Percentiles rank a stretch among this genome's conserved stretches.
These are phyloP conservation scores for Suillus occidentalis DNA, from an alignment of 768 basidiomycete genomes.

Conservation along the genomic window DNA sequence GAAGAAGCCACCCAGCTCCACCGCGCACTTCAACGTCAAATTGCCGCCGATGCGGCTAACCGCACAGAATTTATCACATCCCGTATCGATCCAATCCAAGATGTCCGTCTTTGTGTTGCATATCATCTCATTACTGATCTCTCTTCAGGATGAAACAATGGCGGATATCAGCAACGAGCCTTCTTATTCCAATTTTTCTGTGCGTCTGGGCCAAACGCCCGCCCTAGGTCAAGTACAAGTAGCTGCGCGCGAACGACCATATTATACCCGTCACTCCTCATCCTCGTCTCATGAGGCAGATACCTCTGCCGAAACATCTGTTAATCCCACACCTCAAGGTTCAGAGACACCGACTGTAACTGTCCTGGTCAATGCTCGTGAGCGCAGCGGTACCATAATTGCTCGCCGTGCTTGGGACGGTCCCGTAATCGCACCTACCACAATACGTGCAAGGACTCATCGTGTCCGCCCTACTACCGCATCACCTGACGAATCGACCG, in stretches of 20 bases:
- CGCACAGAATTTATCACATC: conserved; percentile 12
- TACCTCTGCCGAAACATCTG: conserved; percentile 61
- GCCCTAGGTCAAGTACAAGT: conserved; percentile 19
- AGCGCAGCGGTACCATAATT: conserved; percentile 75
- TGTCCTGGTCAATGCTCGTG: conserved; percentile 59
- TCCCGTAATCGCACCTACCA: conserved; percentile 18
- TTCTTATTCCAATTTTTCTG: conserved; percentile 20
- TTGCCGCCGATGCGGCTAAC: conserved; percentile 34
- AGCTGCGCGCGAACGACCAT: conserved; percentile 20
- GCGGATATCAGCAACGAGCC: conserved; percentile 22
- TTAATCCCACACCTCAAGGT: conserved; percentile 57
- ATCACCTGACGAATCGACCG: conserved; percentile 45
- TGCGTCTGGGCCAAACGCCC: conserved; percentile 22
- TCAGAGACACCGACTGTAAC: conserved; percentile 60
- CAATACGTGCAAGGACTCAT: conserved; percentile 30
- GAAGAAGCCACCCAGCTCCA: conserved; percentile 61
- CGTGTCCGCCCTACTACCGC: conserved; percentile 32
- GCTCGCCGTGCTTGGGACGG: conserved; percentile 64
- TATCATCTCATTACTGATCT: neutral
- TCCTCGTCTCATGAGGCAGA: conserved; percentile 47
- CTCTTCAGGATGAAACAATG: conserved; percentile 35
- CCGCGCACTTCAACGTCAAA: conserved; percentile 56
- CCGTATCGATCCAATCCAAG: conserved; percentile 17
- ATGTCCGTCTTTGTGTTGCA: conserved; percentile 19
- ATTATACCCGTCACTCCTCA: conserved; percentile 22